Evolutionary conservation across 208 protist species (phyloP).

Genomic region (Sergeia podlipaevii): DNA sequence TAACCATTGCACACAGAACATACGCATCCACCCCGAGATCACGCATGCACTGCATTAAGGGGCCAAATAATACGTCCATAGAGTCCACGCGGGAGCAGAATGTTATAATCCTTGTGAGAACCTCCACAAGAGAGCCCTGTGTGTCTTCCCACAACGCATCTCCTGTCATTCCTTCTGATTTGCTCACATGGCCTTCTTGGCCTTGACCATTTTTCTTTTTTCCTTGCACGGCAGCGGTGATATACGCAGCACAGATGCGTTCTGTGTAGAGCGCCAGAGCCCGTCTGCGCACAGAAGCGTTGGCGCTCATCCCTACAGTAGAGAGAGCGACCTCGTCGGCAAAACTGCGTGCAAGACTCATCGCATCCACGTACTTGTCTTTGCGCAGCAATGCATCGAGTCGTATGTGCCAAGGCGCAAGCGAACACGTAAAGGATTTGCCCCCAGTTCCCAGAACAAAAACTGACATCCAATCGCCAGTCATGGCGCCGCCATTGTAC

Average conservation of each 20-base stretch:
- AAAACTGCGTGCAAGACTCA: conserved; percentile 61
- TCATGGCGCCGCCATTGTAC: conserved; percentile 35
- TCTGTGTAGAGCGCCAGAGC: conserved; percentile 47
- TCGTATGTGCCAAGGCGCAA: conserved; percentile 67
- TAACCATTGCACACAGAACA: too few relatives aligned
- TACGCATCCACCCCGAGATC: too few relatives aligned
- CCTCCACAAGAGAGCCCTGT: too few relatives aligned
- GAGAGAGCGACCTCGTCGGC: conserved; percentile 58
- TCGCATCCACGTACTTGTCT: conserved; percentile 36
- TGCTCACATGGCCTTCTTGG: too few relatives aligned
- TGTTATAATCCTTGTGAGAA: too few relatives aligned
- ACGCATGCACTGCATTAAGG: too few relatives aligned
- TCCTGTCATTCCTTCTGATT: too few relatives aligned
- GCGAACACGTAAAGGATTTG: conserved; percentile 29
- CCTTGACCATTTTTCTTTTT: background rate
- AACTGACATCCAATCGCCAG: conserved; percentile 19
- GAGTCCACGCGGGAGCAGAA: too few relatives aligned
- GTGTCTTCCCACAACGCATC: too few relatives aligned
- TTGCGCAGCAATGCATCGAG: conserved; percentile 45
- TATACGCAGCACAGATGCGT: conserved; percentile 32
- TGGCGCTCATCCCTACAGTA: conserved; percentile 39
- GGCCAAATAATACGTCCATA: too few relatives aligned
- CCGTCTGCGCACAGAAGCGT: conserved; percentile 22
- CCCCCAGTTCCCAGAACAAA: conserved; percentile 31
- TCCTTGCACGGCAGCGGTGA: conserved; percentile 10